A percentile compares a stretch with the other conserved stretches of the same genome.
Conservation (phyloP, 306 rosid genomes). For the Carpinus fangiana region DNA sequence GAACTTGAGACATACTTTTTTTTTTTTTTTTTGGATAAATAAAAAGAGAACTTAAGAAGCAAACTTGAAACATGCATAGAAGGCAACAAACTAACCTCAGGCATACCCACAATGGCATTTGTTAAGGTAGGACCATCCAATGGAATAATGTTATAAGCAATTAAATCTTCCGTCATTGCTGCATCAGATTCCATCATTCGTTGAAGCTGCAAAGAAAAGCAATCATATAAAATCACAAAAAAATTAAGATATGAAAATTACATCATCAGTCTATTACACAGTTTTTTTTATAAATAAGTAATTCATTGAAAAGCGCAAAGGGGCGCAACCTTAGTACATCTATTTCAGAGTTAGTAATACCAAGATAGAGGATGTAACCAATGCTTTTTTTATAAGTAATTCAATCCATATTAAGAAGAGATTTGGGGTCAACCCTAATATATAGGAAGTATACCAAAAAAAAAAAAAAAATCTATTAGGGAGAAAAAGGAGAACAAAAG, state of each 20-base stretch:
- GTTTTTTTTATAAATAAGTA: background rate
- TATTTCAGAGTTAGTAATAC: background rate
- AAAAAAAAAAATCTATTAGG: too few relatives aligned
- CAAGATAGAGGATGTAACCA: background rate
- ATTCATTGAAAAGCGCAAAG: too few relatives aligned
- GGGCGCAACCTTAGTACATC: too few relatives aligned
- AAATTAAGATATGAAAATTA: background rate
- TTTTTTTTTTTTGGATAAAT: too few relatives aligned
- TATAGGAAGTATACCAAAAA: too few relatives aligned
- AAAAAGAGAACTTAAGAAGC: too few relatives aligned
- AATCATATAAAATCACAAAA: conserved; percentile 9
- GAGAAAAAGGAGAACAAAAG: too few relatives aligned
- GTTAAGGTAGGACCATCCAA: conserved; percentile 74
- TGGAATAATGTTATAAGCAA: conserved; percentile 91
- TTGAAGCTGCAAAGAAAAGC: conserved; percentile 61
- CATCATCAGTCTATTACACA: background rate
- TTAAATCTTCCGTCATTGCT: conserved; percentile 80
- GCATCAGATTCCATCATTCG: conserved; percentile 82
- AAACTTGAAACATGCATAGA: background rate
- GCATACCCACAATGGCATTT: conserved; percentile 56
- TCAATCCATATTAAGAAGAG: too few relatives aligned
- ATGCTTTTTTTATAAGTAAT: background rate
- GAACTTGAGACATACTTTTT: conserved; percentile 2
- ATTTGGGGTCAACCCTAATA: too few relatives aligned
- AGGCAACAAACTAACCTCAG: conserved; percentile 58